Percentiles rank a stretch among this genome's conserved stretches.
Evolutionary conservation across 345 rosid genomes (phyloP).

Genomic region (Moricandia arvensis): DNA sequence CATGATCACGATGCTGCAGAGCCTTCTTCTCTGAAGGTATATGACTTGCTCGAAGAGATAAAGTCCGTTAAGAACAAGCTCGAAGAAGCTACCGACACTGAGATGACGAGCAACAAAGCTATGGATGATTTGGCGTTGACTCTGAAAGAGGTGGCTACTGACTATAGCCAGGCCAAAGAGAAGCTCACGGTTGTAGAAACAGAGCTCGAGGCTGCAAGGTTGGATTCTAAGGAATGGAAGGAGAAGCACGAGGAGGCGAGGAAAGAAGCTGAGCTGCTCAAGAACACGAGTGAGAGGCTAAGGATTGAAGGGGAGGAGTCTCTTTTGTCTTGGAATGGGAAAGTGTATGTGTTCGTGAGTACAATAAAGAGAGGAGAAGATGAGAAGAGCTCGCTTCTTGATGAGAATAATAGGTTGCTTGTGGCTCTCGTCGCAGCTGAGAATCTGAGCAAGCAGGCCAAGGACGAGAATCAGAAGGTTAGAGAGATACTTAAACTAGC

Average conservation of each 20-base stretch:
- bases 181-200: slow-evolving; percentile 41
- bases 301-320: slow-evolving; percentile 79
- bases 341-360: slow-evolving; percentile 78
- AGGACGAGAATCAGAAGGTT: slow-evolving; percentile 61
- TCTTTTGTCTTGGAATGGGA: slow-evolving; percentile 66
- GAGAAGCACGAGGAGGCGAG: slow-evolving; percentile 45
- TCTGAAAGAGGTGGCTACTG: slow-evolving; percentile 74
- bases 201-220: slow-evolving; percentile 44
- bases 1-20: slow-evolving; percentile 41
- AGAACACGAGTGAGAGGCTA: slow-evolving; percentile 50
- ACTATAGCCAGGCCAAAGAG: slow-evolving; percentile 51
- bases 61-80: slow-evolving; percentile 44
- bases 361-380: slow-evolving; percentile 69
- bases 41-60: slow-evolving; percentile 40
- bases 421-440: slow-evolving; percentile 51
- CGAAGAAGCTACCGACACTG: slow-evolving; percentile 50
- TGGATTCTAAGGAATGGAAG: slow-evolving; percentile 41
- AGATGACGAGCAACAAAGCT: slow-evolving; percentile 71
- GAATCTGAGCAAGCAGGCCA: slow-evolving; percentile 39
- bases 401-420: slow-evolving; percentile 48
- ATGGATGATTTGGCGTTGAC: slow-evolving; percentile 82
- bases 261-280: slow-evolving; percentile 50
- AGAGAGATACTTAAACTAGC: slow-evolving; percentile 85
- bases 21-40: slow-evolving; percentile 29
- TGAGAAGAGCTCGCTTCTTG: slow-evolving; percentile 49